These are phyloP conservation scores for Chaetomium olivaceum DNA, from an alignment of 2,329 filamentous ascomycete genomes.

Conservation along the genomic window DNA sequence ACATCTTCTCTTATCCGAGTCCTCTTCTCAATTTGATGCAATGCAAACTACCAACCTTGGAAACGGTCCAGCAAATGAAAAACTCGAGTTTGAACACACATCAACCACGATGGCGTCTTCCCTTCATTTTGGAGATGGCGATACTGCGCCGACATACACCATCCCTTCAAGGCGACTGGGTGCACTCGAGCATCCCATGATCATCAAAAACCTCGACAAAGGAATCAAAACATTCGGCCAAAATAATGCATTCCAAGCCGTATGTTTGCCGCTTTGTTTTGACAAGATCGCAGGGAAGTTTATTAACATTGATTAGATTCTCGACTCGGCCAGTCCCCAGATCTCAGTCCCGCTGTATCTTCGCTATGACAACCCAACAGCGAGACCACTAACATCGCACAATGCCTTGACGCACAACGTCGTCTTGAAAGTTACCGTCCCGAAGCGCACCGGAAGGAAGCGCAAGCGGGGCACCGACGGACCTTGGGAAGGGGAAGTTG, in stretches of 20 bases:
- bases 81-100: not conserved
- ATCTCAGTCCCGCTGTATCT: slow-evolving; percentile 69
- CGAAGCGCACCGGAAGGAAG: slow-evolving; percentile 82
- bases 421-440: slow-evolving; percentile 81
- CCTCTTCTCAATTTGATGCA: not conserved
- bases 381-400: slow-evolving; percentile 75
- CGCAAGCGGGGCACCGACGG: slow-evolving; percentile 75
- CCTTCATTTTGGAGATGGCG: slow-evolving; percentile 17
- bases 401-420: slow-evolving; percentile 78
- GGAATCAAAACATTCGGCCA: slow-evolving; percentile 45
- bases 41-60: not conserved
- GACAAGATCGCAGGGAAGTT: not conserved
- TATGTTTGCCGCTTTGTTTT: slow-evolving; percentile 27
- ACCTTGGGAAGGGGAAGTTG: slow-evolving; percentile 56
- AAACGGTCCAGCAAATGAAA: not conserved
- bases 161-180: slow-evolving; percentile 43
- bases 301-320: slow-evolving; percentile 40
- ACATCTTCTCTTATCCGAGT: not conserved
- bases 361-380: slow-evolving; percentile 75
- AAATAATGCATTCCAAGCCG: slow-evolving; percentile 42
- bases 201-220: slow-evolving; percentile 45
- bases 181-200: slow-evolving; percentile 48
- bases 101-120: slow-evolving; percentile 14
- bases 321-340: slow-evolving; percentile 48
- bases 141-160: slow-evolving; percentile 40